Percentiles rank a stretch among this genome's conserved stretches.
These are phyloP conservation scores for Graphilbum sp. DNA, from an alignment of 2,329 filamentous ascomycete species.

Conservation along the genomic window DNA sequence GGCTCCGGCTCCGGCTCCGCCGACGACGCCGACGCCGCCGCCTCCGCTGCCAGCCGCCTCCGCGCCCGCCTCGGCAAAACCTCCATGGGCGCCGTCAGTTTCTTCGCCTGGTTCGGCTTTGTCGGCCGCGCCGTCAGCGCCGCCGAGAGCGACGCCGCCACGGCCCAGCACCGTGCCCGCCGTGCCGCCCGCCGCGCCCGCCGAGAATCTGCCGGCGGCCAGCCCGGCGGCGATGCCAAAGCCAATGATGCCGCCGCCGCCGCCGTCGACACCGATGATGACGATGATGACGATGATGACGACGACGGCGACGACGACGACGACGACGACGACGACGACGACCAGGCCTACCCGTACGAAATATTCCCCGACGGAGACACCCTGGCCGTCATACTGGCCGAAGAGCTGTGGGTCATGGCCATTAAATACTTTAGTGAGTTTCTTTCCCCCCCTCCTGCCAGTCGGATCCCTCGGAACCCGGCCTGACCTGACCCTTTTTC, in stretches of 20 bases:
- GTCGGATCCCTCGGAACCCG: too few relatives aligned
- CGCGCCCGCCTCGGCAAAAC: too few relatives aligned
- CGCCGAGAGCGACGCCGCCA: constrained; percentile 51
- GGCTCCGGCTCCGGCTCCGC: too few relatives aligned
- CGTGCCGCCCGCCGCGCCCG: constrained; percentile 4
- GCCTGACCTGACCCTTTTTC: too few relatives aligned
- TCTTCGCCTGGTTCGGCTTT: constrained; percentile 85
- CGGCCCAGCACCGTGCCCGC: constrained; percentile 36
- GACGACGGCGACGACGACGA: constrained; percentile 30
- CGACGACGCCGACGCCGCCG: too few relatives aligned
- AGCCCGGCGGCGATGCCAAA: too few relatives aligned
- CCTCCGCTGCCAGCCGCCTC: too few relatives aligned
- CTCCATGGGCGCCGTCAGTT: constrained; percentile 50
- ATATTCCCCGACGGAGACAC: constrained; percentile 81
- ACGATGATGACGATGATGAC: constrained; percentile 29
- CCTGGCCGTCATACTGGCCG: constrained; percentile 61
- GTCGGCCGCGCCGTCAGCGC: constrained; percentile 51
- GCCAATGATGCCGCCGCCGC: constrained; percentile 13
- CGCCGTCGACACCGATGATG: constrained; percentile 13
- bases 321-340: constrained; percentile 29
- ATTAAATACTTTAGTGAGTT: constrained; percentile 81
- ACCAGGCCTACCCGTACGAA: constrained; percentile 55
- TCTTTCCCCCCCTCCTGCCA: too few relatives aligned
- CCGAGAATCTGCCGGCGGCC: too few relatives aligned
- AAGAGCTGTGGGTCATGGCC: constrained; percentile 79